Base-by-base conservation (phyloP, 192 early-diverging fungal species). In the Entophlyctis helioformis region DNA sequence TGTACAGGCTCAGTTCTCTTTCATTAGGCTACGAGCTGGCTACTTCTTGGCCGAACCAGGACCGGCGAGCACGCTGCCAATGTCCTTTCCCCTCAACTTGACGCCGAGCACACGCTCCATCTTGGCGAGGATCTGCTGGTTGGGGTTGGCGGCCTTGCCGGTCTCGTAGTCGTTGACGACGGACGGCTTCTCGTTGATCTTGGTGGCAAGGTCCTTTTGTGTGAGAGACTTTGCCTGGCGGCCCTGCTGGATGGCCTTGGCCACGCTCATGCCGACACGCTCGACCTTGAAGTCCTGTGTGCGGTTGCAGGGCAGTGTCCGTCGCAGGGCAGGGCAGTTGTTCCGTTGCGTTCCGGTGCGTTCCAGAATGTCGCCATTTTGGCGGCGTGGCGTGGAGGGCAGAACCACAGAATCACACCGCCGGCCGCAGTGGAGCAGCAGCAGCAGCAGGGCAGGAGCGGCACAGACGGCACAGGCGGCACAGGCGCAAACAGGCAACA, bases 171-270 rank as follows among this genome's bases (percentile, higher is more conserved):
- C 93, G 54, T 81, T 79, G 24, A 96, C 76, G 42, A 94, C 75
- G 44, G 80, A 82, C 42, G 83, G 80, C 72, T 94, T 94, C 58
- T 97, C 93, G 50, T 93, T 92, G 59, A 97, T 83, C 56, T 76
- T 78, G 27, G 77, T 78, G 28, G 82, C 85, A 23, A 92, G 66
- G 16, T 91, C 85, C 79, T 92, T 93, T 60, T 97, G 93, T 22
- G 80, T 90, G 59, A 84, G 42, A 11, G 32, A 27, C 68, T 85
- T 83, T 12, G 72, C 82, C 50, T 74, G 57, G 42, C 90, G 71
- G 11, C 77, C 93, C 54, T 87, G 69, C 53, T 78, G 74, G 49
- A 97, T 91, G 2, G 88, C 82, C 52, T 84, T 83, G 28, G 81
- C 78, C 18, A 91, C 82, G 26, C 71, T 63, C 3, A 82, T 54